Evolutionary conservation across 805 yeast genomes (phyloP), one percentile per base, ranked within the genome.

Genomic region (Sugiyamaella boreocaroliniensis): DNA sequence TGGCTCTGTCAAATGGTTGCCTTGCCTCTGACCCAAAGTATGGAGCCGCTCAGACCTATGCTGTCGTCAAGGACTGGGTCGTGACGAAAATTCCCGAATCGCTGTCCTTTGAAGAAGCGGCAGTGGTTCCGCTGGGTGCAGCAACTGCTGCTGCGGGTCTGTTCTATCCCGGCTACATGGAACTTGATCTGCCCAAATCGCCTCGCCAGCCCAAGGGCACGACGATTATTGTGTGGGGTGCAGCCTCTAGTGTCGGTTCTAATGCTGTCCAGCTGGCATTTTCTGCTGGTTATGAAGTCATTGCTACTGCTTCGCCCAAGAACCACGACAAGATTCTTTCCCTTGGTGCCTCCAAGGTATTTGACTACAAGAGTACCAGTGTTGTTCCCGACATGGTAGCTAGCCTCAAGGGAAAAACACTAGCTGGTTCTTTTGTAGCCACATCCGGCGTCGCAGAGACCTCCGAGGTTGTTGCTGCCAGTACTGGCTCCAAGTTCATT

Each of bases 21-120:
- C 71, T 71, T 51, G 64, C 63, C 15, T 57, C 62, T 40, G 58
- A 56, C 26, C 75, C 73, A 4, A 68, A 64, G 2, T 71, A 71
- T 49, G 89, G 89, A 50, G 77, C 77, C 0, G 83, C 81, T 63
- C 77, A 80, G 41, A 79, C 82, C 53, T 78, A 80, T 58, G 72
- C 71, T 29, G 62, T 71, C 32, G 73, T 66, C 45, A 72, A 61
- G 58, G 76, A 70, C 49, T 66, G 54, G 48, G 57, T 62, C 26
- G 60, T 74, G 29, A 55, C 75, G 63, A 43, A 50, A 51, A 52
- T 60, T 55, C 53, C 53, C 2, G 29, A 45, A 43, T 41, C 29
- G 12, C 19, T 47, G 16, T 20, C 46, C 15, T 51, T 26, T 19
- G 48, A 40, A 29, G 40, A 47, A 4, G 54, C 61, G 18, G 54